Percentiles rank a stretch among this genome's conserved stretches.
phyloP scores from a whole-genome alignment of 257 asterid genomes.

The Solanum phureja region DNA sequence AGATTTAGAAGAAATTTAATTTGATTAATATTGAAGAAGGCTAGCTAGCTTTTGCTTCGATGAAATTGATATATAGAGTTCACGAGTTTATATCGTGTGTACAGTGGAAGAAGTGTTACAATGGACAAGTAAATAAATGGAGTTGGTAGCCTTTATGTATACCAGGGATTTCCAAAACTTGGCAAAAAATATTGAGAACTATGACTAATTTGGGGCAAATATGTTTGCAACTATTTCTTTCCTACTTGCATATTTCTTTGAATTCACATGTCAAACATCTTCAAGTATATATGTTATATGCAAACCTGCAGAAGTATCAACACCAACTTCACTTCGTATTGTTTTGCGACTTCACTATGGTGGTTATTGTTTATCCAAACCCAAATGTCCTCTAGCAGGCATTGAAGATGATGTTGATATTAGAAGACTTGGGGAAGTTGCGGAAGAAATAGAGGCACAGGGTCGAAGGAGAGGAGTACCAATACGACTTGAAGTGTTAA shows the following conservation, averaged over 20 bases:
- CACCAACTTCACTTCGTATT: slow-evolving; percentile 2
- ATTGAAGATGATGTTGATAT: slow-evolving; percentile 39
- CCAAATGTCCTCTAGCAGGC: slow-evolving; percentile 31
- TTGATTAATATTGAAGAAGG: neutral
- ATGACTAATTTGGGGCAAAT: neutral
- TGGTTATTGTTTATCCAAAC: neutral
- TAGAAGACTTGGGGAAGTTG: slow-evolving; percentile 22
- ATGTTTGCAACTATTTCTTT: neutral
- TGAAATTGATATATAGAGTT: slow-evolving; percentile 6
- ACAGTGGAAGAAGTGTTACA: neutral
- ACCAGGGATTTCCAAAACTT: too few relatives aligned
- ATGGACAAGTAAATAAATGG: slow-evolving; percentile 13
- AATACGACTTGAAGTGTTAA: slow-evolving; percentile 29
- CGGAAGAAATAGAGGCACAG: slow-evolving; percentile 47
- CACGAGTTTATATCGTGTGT: slow-evolving; percentile 25
- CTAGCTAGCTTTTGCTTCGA: slow-evolving; percentile 13
- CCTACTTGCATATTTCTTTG: neutral
- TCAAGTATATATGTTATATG: neutral
- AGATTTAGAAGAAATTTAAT: neutral
- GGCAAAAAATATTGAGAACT: neutral
- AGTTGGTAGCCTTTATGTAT: slow-evolving; percentile 34
- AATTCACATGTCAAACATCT: neutral
- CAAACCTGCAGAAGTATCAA: too few relatives aligned
- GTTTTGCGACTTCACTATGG: neutral
- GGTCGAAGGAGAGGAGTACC: slow-evolving; percentile 76